A percentile compares a stretch with the other conserved stretches of the same genome.
Evolutionary conservation across 73 alveolate species (phyloP).

Genomic region (Durusdinium trenchii): DNA sequence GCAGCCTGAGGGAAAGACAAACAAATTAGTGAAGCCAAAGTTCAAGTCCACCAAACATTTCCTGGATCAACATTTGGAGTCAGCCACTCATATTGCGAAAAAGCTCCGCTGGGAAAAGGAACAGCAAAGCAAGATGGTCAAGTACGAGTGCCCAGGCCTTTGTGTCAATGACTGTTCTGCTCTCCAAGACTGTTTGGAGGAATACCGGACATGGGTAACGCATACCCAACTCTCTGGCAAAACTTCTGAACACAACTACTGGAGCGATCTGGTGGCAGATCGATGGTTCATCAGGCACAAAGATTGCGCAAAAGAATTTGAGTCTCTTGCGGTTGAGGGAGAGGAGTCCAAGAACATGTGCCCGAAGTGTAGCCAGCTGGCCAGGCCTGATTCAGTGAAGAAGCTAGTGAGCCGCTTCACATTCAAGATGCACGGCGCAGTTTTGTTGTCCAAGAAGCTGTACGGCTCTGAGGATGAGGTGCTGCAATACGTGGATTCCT

Average conservation of each 20-base stretch:
- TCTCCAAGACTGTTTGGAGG: background rate
- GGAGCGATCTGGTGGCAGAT: background rate
- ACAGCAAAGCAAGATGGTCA: background rate
- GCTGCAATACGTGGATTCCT: background rate
- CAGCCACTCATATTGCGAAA: background rate
- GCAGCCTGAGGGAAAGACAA: background rate
- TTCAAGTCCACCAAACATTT: background rate
- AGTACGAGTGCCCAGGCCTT: background rate
- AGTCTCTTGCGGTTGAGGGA: background rate
- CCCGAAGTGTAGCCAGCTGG: background rate
- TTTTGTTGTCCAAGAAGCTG: background rate
- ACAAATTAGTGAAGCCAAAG: background rate
- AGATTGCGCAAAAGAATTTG: background rate
- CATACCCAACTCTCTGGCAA: background rate
- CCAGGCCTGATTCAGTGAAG: background rate
- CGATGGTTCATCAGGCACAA: background rate
- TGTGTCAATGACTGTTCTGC: background rate
- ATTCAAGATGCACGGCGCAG: background rate
- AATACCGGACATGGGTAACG: background rate
- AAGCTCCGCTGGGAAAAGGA: background rate
- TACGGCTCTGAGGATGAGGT: background rate
- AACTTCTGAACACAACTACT: no score
- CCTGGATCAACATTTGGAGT: background rate
- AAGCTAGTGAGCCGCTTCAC: background rate
- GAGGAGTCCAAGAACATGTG: background rate